Evolutionary conservation across 192 early-diverging fungal species (phyloP), one percentile per base, ranked within the genome.

Genomic region (Chytriomyces confervae): DNA sequence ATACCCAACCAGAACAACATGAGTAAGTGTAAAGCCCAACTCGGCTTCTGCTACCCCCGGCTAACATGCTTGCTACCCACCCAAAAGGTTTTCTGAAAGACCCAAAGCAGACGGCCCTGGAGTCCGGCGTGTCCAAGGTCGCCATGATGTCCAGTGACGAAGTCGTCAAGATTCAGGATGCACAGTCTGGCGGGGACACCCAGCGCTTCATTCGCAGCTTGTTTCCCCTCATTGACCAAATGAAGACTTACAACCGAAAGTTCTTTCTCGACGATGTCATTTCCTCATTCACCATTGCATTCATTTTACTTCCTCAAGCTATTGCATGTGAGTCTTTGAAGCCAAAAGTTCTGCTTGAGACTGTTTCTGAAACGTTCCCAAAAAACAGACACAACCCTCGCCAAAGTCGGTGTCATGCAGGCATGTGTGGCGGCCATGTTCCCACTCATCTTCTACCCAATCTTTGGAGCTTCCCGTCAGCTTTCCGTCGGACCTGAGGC

Each of bases 281-380:
- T 20, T 74, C 85, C 10, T 84, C 76, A 6, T 9, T 85, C 23
- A 85, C 85, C 9, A 74, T 86, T 18, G 75, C 82, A n/a, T 73
- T 85, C 62, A 67, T 86, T 47, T 23, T 85, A n/a, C 64, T 86
- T 43, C 81, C 84, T 8, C 84, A 83, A 60, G 68, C 84, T 4
- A 83, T 87, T 20, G 86, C 82, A n/a, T 87, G 69, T 80, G 70
- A 68, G 20, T 50, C 16, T 62, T 69, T 49, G 24, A 13, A n/a
- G 29, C 3, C 43, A 29, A 66, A 16, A 20, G 24, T 29, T 66
- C 64, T 66, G 10, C 63, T 2, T 65, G 0, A 65, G 18, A 65
- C 27, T 5, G n/a, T 69, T 43, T 49, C 47, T 36, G 36, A 36
- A 36, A 36, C 36, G 0, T 36, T 3, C 4, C 36, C 36, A 36